These are phyloP conservation scores for Aspergillus oerlinghausenensis DNA, from an alignment of 2,329 filamentous ascomycete species.

Conservation along the genomic window DNA sequence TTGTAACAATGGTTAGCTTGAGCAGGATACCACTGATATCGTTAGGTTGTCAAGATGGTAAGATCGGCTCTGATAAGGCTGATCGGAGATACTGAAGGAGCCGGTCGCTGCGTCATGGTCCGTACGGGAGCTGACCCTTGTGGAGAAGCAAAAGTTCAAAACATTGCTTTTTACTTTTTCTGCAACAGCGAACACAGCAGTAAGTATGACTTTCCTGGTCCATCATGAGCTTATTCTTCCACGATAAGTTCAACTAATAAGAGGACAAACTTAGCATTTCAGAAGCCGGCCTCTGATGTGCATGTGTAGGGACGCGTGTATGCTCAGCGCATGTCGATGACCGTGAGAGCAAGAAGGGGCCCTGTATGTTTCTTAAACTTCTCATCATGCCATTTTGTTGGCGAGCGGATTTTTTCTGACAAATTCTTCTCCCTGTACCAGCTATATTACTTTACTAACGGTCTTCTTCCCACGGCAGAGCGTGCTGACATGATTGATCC, in stretches of 20 bases:
- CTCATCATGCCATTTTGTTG: constrained; percentile 12
- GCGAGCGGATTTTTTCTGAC: neutral
- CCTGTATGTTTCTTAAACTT: constrained; percentile 20
- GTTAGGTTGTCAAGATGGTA: constrained; percentile 1
- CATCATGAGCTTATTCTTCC: neutral
- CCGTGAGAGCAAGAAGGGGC: constrained; percentile 24
- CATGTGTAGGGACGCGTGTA: constrained; percentile 17
- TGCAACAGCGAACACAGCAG: constrained; percentile 9
- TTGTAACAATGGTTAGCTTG: neutral
- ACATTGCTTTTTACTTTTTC: constrained; percentile 21
- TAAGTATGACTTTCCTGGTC: constrained; percentile 4
- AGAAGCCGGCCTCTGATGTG: constrained; percentile 15
- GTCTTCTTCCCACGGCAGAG: constrained; percentile 10
- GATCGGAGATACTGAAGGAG: constrained; percentile 28
- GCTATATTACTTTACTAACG: constrained; percentile 9
- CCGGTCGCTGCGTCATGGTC: constrained; percentile 33
- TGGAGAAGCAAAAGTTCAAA: constrained; percentile 36
- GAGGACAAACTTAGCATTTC: neutral
- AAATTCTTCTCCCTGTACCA: neutral
- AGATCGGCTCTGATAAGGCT: constrained; percentile 24
- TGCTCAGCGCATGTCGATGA: constrained; percentile 15
- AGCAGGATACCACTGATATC: neutral
- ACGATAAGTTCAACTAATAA: neutral
- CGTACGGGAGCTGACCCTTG: constrained; percentile 19
- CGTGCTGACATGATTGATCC: constrained; percentile 31